Evolutionary conservation across 2,329 filamentous ascomycete species (phyloP), one percentile per base, ranked within the genome.

Genomic region (Leptosphaerulina australis): DNA sequence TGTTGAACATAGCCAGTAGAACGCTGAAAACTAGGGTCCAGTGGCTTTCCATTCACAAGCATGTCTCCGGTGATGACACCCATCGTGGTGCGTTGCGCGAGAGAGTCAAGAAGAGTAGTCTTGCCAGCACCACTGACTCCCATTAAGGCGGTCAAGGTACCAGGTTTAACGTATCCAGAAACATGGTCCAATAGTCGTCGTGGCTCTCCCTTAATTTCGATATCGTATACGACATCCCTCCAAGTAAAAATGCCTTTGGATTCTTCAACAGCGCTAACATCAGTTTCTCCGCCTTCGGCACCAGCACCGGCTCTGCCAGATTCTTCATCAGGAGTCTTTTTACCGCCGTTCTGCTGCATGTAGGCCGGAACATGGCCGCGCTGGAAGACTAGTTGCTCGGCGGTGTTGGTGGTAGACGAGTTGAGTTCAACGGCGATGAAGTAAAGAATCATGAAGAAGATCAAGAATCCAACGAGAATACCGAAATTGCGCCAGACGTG

Each of bases 351-450:
- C 36, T 60, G 45, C 31, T 69, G 64, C 59, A 77, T 55, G 58
- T 76, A 72, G 12, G 66, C 64, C 3, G 76, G 76, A 31, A 77
- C 75, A 50, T 76, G 71, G 5, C 75, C 75, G n/a, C 70, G 65
- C 46, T 67, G 68, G 53, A 89, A 91, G 8, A 91, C 83, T 1
- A 91, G 79, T 1, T 85, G 81, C 63, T 91, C 88, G 0, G 85
- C 87, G 1, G 81, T 85, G 41, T 83, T 87, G 1, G 77, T 75
- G 0, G 81, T 83, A 1, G 81, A 77, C 0, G 86, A 85, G 69
- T 88, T 88, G 59, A 87, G 57, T 63, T 91, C 87, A 0, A 81
- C 80, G 0, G 83, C 82, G 12, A 82, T 35, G 40, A 90, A 81
- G 71, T 91, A 89, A 1, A 86, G 58, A 3, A 71, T 50, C 73